Conservation (phyloP, 2,329 filamentous ascomycete genomes). For the Colletotrichum limetticola region DNA sequence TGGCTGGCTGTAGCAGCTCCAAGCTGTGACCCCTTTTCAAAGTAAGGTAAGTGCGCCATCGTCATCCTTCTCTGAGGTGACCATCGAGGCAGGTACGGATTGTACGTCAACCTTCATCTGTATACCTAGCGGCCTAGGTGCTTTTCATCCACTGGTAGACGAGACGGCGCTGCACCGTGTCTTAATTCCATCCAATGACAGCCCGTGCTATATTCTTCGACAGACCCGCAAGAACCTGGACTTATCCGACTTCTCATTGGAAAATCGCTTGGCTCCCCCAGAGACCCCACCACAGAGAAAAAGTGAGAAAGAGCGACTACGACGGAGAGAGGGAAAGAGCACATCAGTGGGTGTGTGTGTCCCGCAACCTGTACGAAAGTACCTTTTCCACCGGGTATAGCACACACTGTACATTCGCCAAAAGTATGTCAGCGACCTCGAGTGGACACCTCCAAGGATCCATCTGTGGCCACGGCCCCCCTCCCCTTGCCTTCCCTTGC, state of each 20-base stretch:
- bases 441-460: slow-evolving; percentile 15
- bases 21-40: not conserved
- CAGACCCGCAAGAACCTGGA: not conserved
- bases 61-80: not conserved
- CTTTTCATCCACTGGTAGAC: not conserved
- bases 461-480: slow-evolving; percentile 3
- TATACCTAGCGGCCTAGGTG: not conserved
- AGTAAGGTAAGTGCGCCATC: not conserved
- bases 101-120: too few relatives aligned
- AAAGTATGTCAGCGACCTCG: slow-evolving; percentile 20
- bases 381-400: not conserved
- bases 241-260: not conserved
- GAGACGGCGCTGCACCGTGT: slow-evolving; percentile 2
- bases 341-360: not conserved
- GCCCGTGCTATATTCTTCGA: not conserved
- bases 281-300: not conserved
- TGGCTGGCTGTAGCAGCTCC: not conserved
- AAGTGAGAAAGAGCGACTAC: not conserved
- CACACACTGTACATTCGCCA: slow-evolving; percentile 18
- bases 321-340: not conserved
- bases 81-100: too few relatives aligned
- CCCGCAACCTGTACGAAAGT: not conserved
- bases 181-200: not conserved
- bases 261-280: not conserved
- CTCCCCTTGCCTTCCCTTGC: slow-evolving; percentile 4